Percentiles rank a stretch among this genome's conserved stretches.
Conservation (phyloP, 2,329 filamentous ascomycete species). For the Leptographium wingfieldii region DNA sequence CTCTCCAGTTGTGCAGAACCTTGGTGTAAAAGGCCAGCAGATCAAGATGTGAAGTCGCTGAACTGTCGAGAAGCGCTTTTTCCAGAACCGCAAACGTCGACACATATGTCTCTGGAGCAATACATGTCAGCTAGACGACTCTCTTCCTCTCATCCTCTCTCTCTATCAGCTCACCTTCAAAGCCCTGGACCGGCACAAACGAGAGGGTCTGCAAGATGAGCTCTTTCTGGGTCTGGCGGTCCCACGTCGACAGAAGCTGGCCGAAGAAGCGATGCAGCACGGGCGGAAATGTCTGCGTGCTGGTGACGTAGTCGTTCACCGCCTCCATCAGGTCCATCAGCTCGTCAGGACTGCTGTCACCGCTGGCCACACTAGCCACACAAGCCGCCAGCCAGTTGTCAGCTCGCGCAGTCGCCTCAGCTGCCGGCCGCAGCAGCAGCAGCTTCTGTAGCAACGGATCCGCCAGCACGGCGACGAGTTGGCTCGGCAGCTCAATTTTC, state of each 20-base stretch:
- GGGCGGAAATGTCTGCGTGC: conserved; percentile 20
- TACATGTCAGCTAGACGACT: neutral
- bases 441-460: conserved; percentile 72
- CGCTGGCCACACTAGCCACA: conserved; percentile 41
- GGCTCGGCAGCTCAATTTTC: conserved; percentile 68
- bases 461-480: conserved; percentile 62
- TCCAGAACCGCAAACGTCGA: conserved; percentile 41
- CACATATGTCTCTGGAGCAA: conserved; percentile 34
- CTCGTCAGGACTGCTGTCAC: conserved; percentile 32
- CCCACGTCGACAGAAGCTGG: conserved; percentile 47
- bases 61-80: conserved; percentile 34
- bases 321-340: conserved; percentile 42
- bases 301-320: conserved; percentile 41
- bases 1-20: conserved; percentile 50
- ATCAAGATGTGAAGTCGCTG: conserved; percentile 37
- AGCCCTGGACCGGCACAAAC: conserved; percentile 40
- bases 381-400: conserved; percentile 46
- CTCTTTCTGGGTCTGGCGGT: conserved; percentile 41
- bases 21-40: conserved; percentile 56
- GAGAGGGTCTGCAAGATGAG: conserved; percentile 46
- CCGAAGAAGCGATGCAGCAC: conserved; percentile 23
- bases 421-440: conserved; percentile 48
- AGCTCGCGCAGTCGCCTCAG: conserved; percentile 37
- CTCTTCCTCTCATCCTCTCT: neutral
- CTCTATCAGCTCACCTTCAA: conserved; percentile 16